Base-by-base conservation (phyloP, 768 basidiomycete genomes). In the Asterophora lycoperdoides region DNA sequence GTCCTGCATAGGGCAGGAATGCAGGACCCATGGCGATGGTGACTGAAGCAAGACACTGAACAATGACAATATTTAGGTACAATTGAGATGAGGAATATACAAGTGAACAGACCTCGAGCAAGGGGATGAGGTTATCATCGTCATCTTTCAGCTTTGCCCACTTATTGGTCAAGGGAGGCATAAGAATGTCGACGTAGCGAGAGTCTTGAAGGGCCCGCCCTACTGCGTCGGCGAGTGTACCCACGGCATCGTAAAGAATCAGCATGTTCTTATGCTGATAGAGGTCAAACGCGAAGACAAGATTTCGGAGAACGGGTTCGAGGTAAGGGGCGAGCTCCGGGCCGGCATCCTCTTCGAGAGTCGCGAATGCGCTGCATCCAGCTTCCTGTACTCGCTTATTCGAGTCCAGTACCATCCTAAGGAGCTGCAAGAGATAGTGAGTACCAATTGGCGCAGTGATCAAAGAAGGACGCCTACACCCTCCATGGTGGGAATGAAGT, bases 211-310 rank as follows among this genome's bases (percentile, higher is more conserved):
- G 70, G 5, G 92, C 89, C 33, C 84, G 64, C 3, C 94, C 94
- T 37, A 99, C 96, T 4, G 94, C 93, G 62, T 99, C 96, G 6
- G 96, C 96, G 32, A 99, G 75, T 1, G 96, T 99, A 6, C 96
- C 96, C 39, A 99, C 88, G n/a, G 96, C 96, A 60, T 99, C 96
- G 62, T 98, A 98, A 28, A 99, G 72, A 52, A 98, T 99, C 56
- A 99, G 79, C 80, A 98, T 86, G 65, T 99, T 99, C 78, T 98
- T 98, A 69, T 96, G 94, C 64, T 99, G 96, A 68, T 99, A 99
- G 70, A 96, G 97, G 49, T 89, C 82, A 68, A 98, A 99, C 1
- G 96, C 96, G 55, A 91, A 83, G 32, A 98, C 94, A 45, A 99
- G 76, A 67, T 97, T 97, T 46, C 89, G 84, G 49, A 99, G 74